Evolutionary conservation across 768 basidiomycete species (phyloP), one percentile per base, ranked within the genome.

Genomic region (Macrolepiota dolichaula): DNA sequence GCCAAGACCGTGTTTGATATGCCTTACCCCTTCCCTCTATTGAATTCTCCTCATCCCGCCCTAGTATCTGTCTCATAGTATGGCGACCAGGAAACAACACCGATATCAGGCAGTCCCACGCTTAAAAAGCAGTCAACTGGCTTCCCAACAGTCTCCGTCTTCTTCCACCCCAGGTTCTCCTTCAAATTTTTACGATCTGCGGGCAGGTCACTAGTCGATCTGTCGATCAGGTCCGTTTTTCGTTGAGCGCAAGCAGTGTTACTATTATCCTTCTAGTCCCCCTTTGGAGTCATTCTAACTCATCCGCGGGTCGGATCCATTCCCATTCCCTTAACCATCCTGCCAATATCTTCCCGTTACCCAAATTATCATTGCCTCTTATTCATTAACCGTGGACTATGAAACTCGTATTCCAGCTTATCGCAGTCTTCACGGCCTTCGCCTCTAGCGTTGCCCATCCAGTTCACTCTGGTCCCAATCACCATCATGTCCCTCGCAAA

Each of bases 391-490:
- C 35, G 7, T 44, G 58, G 19, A 47, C 37, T 32, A 57, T 56
- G 29, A 70, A 68, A 67, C 57, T 59, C 40, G 64, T 63, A 50
- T 59, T 62, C 35, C 49, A 55, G 12, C 36, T 67, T 37, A 19
- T 66, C 11, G 50, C 67, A 11, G 61, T 65, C 40, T 56, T 68
- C 32, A 59, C 61, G 42, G 62, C 65, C 15, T 46, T 64, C 12
- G 63, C 68, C 27, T 62, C 57, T 22, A 61, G 62, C 42, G 37
- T 69, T 22, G 64, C 67, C 32, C 69, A 70, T 49, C 69, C 68
- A 22, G 54, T 65, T 25, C 59, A 61, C 42, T 17, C n/a, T 15
- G 42, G 42, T 17, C 11, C n/a, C 35, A 38, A 60, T 32, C 29
- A 32, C 29, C 7, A 32, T 32, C 29, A 32, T n/a, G 61, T 63